These are phyloP conservation scores for Zygoascus ofunaensis DNA, from an alignment of 805 yeast species.

Conservation along the genomic window DNA sequence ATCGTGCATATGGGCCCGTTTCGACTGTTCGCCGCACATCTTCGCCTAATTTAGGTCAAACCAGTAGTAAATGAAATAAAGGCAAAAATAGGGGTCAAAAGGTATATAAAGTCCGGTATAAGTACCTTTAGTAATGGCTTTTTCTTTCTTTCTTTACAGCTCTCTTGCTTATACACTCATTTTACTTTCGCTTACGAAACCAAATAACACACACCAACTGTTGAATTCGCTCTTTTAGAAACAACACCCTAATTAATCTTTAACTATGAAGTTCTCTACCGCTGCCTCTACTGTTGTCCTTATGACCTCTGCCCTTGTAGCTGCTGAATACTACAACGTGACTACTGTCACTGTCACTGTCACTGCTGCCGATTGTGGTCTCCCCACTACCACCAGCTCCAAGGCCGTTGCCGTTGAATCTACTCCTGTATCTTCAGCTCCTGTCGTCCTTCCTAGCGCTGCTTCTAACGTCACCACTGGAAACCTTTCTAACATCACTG, in stretches of 20 bases:
- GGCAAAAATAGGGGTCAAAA: not conserved
- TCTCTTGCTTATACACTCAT: conserved; percentile 1
- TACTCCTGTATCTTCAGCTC: conserved; percentile 3
- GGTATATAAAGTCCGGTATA: conserved; percentile 4
- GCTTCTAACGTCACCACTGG: conserved; percentile 17
- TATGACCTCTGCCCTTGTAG: conserved; percentile 15
- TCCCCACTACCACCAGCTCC: conserved; percentile 15
- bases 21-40: no score
- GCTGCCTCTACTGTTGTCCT: conserved; percentile 15
- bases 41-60: no score
- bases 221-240: conserved; percentile 1
- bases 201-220: no score
- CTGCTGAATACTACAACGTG: conserved; percentile 13
- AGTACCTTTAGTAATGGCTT: not conserved
- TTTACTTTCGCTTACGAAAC: no score
- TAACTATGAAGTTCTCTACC: conserved; percentile 16
- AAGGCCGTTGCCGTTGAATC: conserved; percentile 5
- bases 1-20: no score
- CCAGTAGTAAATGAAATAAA: no score
- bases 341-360: conserved; percentile 13
- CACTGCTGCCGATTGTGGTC: conserved; percentile 14
- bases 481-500: conserved; percentile 13
- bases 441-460: conserved; percentile 8
- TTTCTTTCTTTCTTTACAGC: not conserved
- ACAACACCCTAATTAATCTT: conserved; percentile 2